Conservation (phyloP, 345 rosid genomes). For the Euphorbia tirucalli region DNA sequence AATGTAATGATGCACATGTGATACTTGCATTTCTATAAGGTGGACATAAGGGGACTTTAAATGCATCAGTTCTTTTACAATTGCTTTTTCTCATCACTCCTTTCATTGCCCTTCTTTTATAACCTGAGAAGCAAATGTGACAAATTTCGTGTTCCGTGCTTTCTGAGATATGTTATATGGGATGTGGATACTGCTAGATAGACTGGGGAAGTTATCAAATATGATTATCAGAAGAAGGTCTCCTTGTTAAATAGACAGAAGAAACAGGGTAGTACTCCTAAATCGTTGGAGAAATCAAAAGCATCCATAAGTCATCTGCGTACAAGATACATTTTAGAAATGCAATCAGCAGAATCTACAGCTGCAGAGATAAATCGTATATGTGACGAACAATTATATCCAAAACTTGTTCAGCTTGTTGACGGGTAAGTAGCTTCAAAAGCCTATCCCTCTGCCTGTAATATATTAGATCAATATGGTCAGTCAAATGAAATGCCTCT, state of each 20-base stretch:
- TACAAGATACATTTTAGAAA: slow-evolving; percentile 94
- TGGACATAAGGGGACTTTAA: too few species aligned
- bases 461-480: too few species aligned
- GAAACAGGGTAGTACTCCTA: slow-evolving; percentile 64
- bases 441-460: too few species aligned
- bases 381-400: slow-evolving; percentile 80
- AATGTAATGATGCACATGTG: too few species aligned
- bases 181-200: slow-evolving; percentile 35
- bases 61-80: too few species aligned
- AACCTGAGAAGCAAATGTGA: too few species aligned
- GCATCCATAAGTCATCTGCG: slow-evolving; percentile 90
- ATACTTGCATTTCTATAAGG: too few species aligned
- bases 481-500: background rate
- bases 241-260: slow-evolving; percentile 61
- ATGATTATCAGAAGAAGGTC: slow-evolving; percentile 85
- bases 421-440: slow-evolving; percentile 59
- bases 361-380: slow-evolving; percentile 85
- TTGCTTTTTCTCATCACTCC: too few species aligned
- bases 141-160: too few species aligned
- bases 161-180: slow-evolving; percentile 22
- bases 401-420: slow-evolving; percentile 77
- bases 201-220: slow-evolving; percentile 90
- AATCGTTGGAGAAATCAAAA: slow-evolving; percentile 77
- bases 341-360: slow-evolving; percentile 98
- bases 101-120: too few species aligned